Base-by-base conservation (phyloP, 345 rosid species). In the Salix arbutifolia region DNA sequence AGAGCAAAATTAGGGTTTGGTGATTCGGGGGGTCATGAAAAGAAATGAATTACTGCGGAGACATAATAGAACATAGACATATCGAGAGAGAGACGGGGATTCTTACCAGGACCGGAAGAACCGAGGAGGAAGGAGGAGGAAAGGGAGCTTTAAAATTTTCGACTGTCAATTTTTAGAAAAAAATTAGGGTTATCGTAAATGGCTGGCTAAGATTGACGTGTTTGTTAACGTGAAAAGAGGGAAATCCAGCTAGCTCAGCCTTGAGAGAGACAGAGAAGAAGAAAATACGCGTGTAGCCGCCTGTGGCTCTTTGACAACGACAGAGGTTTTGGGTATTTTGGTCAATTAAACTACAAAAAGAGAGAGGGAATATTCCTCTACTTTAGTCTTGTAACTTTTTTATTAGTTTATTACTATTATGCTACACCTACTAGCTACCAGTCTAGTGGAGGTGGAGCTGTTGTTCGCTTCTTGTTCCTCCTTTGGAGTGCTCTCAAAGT, bases 81-180 rank as follows among this genome's bases (percentile, higher is more conserved):
- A 31, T 4, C n/a, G 23, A 23, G 48, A 26, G 19, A 60, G 40
- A 53, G 35, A 42, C 5, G 65, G 19, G 70, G 75, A 70, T 64
- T 44, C 83, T 80, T 75, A 75, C 76, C 78, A 12, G 38, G 65
- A 68, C 17, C 9, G 74, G 82, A 73, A 69, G 77, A 79, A 74
- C 74, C 74, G 50, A 53, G 50, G 75, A 74, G 72, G 42, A 58
- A 65, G 52, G 19, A 52, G 31, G 69, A 48, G 65, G 30, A 62
- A 30, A 12, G 28, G 74, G 65, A 79, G 44, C 30, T 61, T 69
- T 69, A 74, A 62, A 67, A 60, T 21, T 38, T 52, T 66, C 52
- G 67, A 44, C 50, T 44, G 50, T 44, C 44, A 7, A 40, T 40
- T 40, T 40, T 33, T 33, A 33, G 37, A 33, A 33, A 33, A 33